Evolutionary conservation across 2,329 filamentous ascomycete genomes (phyloP).

Genomic region (Neonectria punicea): DNA sequence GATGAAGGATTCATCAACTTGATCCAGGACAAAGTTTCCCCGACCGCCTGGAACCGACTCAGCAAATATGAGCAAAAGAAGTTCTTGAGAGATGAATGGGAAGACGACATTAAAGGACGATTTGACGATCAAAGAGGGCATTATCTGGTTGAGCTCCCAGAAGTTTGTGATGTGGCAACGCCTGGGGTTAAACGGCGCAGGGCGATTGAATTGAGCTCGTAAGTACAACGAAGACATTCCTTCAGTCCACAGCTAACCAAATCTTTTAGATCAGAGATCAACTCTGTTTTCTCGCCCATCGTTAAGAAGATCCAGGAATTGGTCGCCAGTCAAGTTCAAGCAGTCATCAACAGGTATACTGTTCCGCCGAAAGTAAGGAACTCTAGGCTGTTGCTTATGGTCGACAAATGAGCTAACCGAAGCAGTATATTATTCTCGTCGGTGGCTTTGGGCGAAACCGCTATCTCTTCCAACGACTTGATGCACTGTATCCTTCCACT

Average conservation of each 20-base stretch:
- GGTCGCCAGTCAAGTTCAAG: conserved; percentile 37
- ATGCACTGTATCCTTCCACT: background rate
- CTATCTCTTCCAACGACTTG: conserved; percentile 43
- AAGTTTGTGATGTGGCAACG: background rate
- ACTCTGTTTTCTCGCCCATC: conserved; percentile 37
- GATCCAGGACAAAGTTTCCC: conserved; percentile 39
- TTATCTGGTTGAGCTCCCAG: conserved; percentile 35
- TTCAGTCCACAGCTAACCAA: no score
- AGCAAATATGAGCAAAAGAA: background rate
- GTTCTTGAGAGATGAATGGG: conserved; percentile 44
- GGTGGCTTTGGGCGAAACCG: conserved; percentile 51
- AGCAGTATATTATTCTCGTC: conserved; percentile 51
- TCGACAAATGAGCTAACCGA: background rate
- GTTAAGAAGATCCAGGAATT: conserved; percentile 34
- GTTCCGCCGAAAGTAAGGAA: conserved; percentile 41
- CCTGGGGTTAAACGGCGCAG: conserved; percentile 11
- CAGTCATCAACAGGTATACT: conserved; percentile 26
- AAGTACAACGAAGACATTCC: background rate
- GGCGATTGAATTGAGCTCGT: conserved; percentile 18
- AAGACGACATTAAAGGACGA: conserved; percentile 44
- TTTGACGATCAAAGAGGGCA: conserved; percentile 29
- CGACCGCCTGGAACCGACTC: background rate
- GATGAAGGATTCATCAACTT: conserved; percentile 50
- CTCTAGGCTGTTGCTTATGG: background rate
- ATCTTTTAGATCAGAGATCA: conserved; percentile 36